Evolutionary conservation across 495 filamentous ascomycete genomes (phyloP), one percentile per base, ranked within the genome.

Genomic region (Trypethelium eluteriae): DNA sequence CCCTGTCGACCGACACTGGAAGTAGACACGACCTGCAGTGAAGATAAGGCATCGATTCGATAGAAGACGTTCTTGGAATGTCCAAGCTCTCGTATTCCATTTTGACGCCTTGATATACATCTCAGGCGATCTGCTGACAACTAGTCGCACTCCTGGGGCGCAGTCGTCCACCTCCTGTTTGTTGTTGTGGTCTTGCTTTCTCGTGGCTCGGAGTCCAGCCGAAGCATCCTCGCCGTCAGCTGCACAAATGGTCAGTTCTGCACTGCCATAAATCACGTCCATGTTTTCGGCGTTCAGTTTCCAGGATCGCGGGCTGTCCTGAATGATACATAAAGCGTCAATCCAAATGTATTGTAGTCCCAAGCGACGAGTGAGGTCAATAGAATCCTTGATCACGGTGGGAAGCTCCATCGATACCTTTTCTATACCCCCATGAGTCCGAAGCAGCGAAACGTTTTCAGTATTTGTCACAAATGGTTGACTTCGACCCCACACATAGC

Each of bases 31-130:
- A 35, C 66, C 66, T 10, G 66, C 63, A 4, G 64, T 56, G 66
- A 72, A 70, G 32, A 70, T 63, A 3, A 72, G 39, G 56, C 44
- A 57, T 2, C 70, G 67, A 25, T 66, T 63, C 4, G 70, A 70
- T 2, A 72, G 53, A 35, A 69, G 4, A 2, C 61, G 62, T 47
- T 72, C 70, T 61, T 72, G 70, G 38, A 71, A 71, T 2, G 53
- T 57, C 69, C 70, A 70, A 34, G 68, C 62, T 35, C 68, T 50
- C 10, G 18, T 65, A 18, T 65, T 53, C 64, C 64, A 65, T 25
- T 14, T 11, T 7, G 64, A 65, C 32, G 11, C 6, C 32, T 34
- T 11, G 11, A 65, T 57, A 46, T 57, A 50, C 5, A 12, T 34
- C 36, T 65, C 64, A 25, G 18, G 41, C 41, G 41, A 44, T 44